Conservation (phyloP, 139 green algal genomes). For the Tetratostichococcus sp. region DNA sequence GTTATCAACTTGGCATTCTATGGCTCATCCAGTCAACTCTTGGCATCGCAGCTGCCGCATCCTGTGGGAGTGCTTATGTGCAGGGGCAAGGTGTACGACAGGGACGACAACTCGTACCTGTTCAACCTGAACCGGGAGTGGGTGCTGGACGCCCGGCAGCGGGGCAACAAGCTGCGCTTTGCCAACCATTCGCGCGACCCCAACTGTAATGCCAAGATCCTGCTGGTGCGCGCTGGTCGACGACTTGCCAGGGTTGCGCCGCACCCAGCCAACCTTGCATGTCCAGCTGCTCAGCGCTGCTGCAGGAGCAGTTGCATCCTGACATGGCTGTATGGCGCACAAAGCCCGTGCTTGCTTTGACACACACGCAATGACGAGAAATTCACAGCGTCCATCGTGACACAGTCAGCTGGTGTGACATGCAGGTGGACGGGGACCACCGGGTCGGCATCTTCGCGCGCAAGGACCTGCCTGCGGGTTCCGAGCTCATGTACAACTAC, state of each 20-base stretch:
- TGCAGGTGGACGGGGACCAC: conserved; percentile 72
- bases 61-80: not conserved
- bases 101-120: conserved; percentile 82
- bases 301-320: too few relatives aligned
- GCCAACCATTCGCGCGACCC: conserved; percentile 64
- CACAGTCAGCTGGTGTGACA: too few relatives aligned
- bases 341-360: too few relatives aligned
- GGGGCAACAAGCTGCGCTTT: conserved; percentile 89
- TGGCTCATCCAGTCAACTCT: too few relatives aligned
- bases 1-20: too few relatives aligned
- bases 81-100: conserved; percentile 78
- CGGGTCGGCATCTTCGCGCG: conserved; percentile 73
- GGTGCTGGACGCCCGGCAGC: conserved; percentile 75
- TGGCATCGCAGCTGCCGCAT: too few relatives aligned
- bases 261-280: too few relatives aligned
- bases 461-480: conserved; percentile 47
- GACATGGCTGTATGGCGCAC: too few relatives aligned
- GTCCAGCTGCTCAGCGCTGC: too few relatives aligned
- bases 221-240: conserved; percentile 14
- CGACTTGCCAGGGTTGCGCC: too few relatives aligned
- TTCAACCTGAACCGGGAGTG: conserved; percentile 86
- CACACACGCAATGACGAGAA: too few relatives aligned
- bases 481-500: conserved; percentile 78
- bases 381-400: not conserved
- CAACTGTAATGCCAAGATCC: conserved; percentile 60